Conservation (phyloP, 2,329 filamentous ascomycete genomes). For the Penicillium italicum region DNA sequence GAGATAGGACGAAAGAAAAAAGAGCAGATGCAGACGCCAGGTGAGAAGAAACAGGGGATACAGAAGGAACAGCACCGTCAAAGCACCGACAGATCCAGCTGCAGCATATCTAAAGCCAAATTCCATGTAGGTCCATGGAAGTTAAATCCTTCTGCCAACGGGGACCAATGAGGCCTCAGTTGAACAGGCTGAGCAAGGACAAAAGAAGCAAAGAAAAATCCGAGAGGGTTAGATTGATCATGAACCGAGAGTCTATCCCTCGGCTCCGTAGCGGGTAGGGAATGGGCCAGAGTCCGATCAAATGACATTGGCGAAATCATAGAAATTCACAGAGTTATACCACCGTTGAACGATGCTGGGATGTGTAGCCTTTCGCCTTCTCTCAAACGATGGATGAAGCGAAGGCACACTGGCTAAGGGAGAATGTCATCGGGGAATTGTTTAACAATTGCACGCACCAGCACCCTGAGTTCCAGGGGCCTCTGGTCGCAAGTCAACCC, state of each 20-base stretch:
- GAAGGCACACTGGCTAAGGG: background rate
- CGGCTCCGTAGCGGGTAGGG: conserved; percentile 8
- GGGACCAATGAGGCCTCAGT: conserved; percentile 11
- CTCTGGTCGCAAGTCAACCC: conserved; percentile 65
- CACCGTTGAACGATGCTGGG: conserved; percentile 2
- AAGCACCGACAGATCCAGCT: conserved; percentile 28
- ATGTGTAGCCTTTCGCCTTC: background rate
- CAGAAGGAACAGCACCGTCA: conserved; percentile 25
- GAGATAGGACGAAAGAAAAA: conserved; percentile 13
- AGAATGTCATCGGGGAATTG: background rate
- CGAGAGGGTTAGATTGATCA: conserved; percentile 16
- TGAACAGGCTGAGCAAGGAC: conserved; percentile 13
- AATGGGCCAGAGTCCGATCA: background rate
- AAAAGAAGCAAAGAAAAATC: conserved; percentile 21
- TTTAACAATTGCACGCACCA: conserved; percentile 62
- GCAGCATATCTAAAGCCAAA: conserved; percentile 30
- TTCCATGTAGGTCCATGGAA: conserved; percentile 26
- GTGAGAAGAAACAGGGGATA: conserved; percentile 28
- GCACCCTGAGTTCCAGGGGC: conserved; percentile 58
- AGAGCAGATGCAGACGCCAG: conserved; percentile 35
- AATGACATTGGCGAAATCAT: conserved; percentile 9
- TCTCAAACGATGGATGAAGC: background rate
- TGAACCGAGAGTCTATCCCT: conserved; percentile 14
- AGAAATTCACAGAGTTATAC: conserved; percentile 9
- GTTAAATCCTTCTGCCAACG: conserved; percentile 14